Base-by-base conservation (phyloP, 2,329 filamentous ascomycete genomes). In the Colletotrichum paranaense region DNA sequence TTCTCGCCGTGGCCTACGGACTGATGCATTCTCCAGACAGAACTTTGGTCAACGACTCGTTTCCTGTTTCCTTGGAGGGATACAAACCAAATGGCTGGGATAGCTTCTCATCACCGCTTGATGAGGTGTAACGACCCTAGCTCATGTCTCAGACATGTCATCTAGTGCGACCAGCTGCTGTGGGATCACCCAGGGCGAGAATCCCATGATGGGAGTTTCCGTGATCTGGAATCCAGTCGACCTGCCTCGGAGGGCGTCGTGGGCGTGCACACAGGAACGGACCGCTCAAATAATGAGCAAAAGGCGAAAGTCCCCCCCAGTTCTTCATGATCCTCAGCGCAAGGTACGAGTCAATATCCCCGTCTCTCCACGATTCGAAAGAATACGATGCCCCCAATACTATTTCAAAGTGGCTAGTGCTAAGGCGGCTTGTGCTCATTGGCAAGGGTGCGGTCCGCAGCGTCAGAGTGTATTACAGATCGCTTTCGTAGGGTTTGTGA, bases 311-410 rank as follows among this genome's bases (percentile, higher is more conserved):
- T 46, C 42, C 12, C 11, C 42, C 56, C 35, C 46, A 26, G 42
- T 55, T 57, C 30, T 16, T 60, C 42, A 60, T 46, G 62, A 32
- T 63, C 30, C 32, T 68, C 46, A 32, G 42, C 35, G 30, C 46
- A 35, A 35, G 67, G 42, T 32, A 16, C 67, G 67, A 73, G 67
- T 73, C 67, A 71, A 71, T 56, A 73, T 59, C 71, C 67, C 67
- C 28, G 67, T 57, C 60, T 71, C 71, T 65, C 67, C 60, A 71
- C 71, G 62, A 70, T 71, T 56, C 28, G 55, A 73, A 66, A 59
- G 16, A 63, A 57, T 56, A 62, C 35, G 46, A 66, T 73, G 49
- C 53, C 53, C 66, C 65, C 59, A 64, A 73, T 69, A 24, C 46
- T 69, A 70, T 55, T 35, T 24, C 22, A 68, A 24, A 12, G 32